Evolutionary conservation across 805 yeast genomes (phyloP), one percentile per base, ranked within the genome.

Genomic region (Hanseniaspora valbyensis): DNA sequence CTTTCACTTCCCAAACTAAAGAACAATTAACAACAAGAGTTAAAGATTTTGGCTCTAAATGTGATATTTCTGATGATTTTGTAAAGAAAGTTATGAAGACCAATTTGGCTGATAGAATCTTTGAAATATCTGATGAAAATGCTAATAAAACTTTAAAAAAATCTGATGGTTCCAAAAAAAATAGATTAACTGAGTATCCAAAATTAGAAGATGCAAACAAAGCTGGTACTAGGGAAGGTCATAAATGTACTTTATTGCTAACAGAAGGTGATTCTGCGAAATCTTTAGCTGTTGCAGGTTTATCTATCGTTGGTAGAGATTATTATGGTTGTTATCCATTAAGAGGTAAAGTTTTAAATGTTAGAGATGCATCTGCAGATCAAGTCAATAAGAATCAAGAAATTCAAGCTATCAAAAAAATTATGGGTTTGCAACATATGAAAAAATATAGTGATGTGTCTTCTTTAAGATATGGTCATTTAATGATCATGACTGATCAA

Each of bases 401-500:
- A 68, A 92, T 92, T 63, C 90, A 87, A 64, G 95, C 96, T 3
- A 76, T 92, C 59, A 92, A 92, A 63, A 88, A 90, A 63, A 92
- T 92, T 58, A 83, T 92, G 71, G 98, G 98, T 19, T 71, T 92
- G 51, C 96, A 89, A 65, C 98, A 92, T 67, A 87, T 83, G 59
- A 90, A 87, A 67, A 72, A 71, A 39, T 92, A 92, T 62, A 80
- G 79, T 19, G 82, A 80, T 56, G 71, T 83, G 14, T 76, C 76
- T 52, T 79, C 82, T 3, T 70, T 92, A 55, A 78, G 98, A 64
- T 92, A 92, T 62, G 98, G 98, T 33, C 95, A 88, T 64, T 76
- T 92, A 46, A 92, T 92, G 97, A 88, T 92, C 63, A 92, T 92
- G 97, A 88, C 98, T 6, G 98, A 92, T 83, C 98, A 92, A 69